phyloP scores from a whole-genome alignment of 805 yeast species.

The Ogataea sp. region DNA sequence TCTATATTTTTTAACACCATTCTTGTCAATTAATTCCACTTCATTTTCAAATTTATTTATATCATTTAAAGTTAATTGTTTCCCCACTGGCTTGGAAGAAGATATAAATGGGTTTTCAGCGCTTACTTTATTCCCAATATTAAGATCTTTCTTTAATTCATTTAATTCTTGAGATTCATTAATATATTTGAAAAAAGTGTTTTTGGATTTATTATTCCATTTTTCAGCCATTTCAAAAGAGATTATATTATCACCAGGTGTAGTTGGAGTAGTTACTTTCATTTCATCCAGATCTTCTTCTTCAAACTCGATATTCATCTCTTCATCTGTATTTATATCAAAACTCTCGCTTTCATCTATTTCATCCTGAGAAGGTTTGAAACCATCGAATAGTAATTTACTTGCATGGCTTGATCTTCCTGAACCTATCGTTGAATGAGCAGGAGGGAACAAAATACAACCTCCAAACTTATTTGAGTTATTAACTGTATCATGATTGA shows the following conservation, averaged over 20 bases:
- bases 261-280: slow-evolving; percentile 16
- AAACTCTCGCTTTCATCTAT: slow-evolving; percentile 3
- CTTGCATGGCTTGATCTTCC: slow-evolving; percentile 11
- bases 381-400: background rate
- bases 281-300: background rate
- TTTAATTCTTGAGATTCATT: too few species aligned
- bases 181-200: too few species aligned
- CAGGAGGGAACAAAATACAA: slow-evolving; percentile 17
- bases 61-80: slow-evolving; percentile 1
- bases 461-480: background rate
- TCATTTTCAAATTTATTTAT: slow-evolving; percentile 28
- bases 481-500: too few species aligned
- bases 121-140: too few species aligned
- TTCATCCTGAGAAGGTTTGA: slow-evolving; percentile 11
- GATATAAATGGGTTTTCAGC: slow-evolving; percentile 29
- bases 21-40: slow-evolving; percentile 32
- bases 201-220: slow-evolving; percentile 17
- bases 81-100: background rate
- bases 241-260: slow-evolving; percentile 30
- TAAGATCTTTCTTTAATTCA: too few species aligned
- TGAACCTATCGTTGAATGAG: slow-evolving; percentile 23
- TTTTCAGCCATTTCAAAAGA: slow-evolving; percentile 23
- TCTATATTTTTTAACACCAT: slow-evolving; percentile 29
- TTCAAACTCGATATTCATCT: too few species aligned
- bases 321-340: too few species aligned